Percentiles rank a stretch among this genome's conserved stretches.
phyloP scores from a whole-genome alignment of 768 basidiomycete genomes.

The Favolaschia claudopus region DNA sequence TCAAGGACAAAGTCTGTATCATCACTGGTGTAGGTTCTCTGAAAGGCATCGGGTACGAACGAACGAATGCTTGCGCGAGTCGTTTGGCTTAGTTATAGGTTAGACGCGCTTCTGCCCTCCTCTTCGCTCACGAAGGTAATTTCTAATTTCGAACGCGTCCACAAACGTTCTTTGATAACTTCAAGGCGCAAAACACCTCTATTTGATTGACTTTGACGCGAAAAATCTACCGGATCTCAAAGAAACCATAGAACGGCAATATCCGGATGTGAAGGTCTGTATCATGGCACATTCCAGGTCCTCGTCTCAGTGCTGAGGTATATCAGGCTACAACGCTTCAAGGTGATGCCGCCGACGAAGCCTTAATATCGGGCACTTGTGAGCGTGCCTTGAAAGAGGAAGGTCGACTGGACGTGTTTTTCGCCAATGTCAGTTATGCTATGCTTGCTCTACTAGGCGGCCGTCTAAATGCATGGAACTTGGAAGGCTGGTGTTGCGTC shows the following conservation, averaged over 20 bases:
- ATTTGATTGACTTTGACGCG: slow-evolving; percentile 73
- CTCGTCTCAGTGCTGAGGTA: neutral
- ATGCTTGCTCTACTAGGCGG: neutral
- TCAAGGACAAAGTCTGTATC: slow-evolving; percentile 83
- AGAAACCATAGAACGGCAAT: slow-evolving; percentile 67
- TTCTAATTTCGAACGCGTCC: slow-evolving; percentile 1
- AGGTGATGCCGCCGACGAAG: slow-evolving; percentile 86
- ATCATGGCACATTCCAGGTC: neutral
- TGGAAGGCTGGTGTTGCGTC: slow-evolving; percentile 73
- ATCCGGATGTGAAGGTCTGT: slow-evolving; percentile 81
- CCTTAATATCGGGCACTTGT: slow-evolving; percentile 72
- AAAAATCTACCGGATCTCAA: slow-evolving; percentile 77
- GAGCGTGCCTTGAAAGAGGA: slow-evolving; percentile 79
- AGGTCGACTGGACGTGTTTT: slow-evolving; percentile 91
- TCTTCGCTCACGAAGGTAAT: slow-evolving; percentile 80
- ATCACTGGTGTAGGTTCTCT: slow-evolving; percentile 89
- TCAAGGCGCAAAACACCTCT: slow-evolving; percentile 78
- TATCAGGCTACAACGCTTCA: slow-evolving; percentile 75
- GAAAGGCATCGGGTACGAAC: slow-evolving; percentile 85
- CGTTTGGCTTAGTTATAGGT: neutral
- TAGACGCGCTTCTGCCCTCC: slow-evolving; percentile 75
- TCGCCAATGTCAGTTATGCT: slow-evolving; percentile 85
- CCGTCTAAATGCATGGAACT: neutral
- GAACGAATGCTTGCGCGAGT: neutral
- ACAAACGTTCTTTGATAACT: slow-evolving; percentile 10